Evolutionary conservation across 805 yeast species (phyloP), one percentile per base, ranked within the genome.

Genomic region (Ogataea minuta): DNA sequence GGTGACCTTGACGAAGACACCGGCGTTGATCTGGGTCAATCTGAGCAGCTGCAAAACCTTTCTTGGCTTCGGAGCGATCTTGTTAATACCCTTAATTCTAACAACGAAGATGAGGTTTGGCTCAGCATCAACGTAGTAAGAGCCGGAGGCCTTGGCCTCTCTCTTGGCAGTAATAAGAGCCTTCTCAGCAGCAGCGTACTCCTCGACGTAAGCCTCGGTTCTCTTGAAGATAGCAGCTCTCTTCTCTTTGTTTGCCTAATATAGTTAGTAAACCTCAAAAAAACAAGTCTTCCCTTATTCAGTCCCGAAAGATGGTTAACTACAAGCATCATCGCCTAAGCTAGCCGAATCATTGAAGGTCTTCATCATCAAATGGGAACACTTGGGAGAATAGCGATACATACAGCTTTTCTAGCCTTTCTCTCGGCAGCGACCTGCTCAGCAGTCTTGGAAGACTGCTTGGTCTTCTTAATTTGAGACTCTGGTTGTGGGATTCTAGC

Each of bases 71-170:
- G 97, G 96, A 67, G 96, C 86, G 63, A 90, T 88, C 84, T 89
- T 90, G 90, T 78, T 85, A 72, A 90, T 87, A 90, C 97, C 97
- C 91, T 90, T 90, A 83, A 90, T 90, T 84, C 98, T 88, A 72
- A 90, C 81, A 66, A 90, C 95, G 71, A 90, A 88, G 57, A 87
- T 95, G 66, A 90, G 84, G 75, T 87, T 89, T 66, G 82, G 80
- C 81, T 90, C 91, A 71, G 95, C 96, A 66, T 81, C 88, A 63
- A 88, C 95, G 79, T 81, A 90, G 88, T 82, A 86, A 64, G 93
- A 81, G 71, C 95, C 95, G 66, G 81, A 74, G 70, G 91, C 90
- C 79, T 84, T 86, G 60, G 96, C 96, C 55, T 84, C 87, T 73
- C 96, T 87, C 79, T 82, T 82, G 64, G 95, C 95, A 43, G 76